A percentile compares a stretch with the other conserved stretches of the same genome.
phyloP scores from a whole-genome alignment of 2,329 filamentous ascomycete species.

The Ophiobolus disseminans region DNA sequence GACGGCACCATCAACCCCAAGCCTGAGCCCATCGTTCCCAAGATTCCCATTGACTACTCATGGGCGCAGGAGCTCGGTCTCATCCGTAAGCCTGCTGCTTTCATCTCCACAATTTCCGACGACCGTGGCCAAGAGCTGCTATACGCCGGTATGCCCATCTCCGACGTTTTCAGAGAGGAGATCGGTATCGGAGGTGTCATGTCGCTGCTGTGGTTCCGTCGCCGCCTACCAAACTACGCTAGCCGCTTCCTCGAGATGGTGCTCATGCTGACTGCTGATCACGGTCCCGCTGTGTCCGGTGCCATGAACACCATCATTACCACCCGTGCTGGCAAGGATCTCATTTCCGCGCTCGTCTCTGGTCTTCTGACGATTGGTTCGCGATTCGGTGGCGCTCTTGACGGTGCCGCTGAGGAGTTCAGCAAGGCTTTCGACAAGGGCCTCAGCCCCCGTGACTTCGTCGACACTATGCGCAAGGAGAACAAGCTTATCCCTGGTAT shows the following conservation, averaged over 20 bases:
- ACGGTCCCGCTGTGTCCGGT: conserved; percentile 98
- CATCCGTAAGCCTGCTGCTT: conserved; percentile 98
- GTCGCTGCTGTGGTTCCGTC: conserved; percentile 99
- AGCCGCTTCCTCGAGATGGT: conserved; percentile 99
- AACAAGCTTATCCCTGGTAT: conserved; percentile 99
- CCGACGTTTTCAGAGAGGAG: conserved; percentile 98
- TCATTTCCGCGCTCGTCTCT: conserved; percentile 92
- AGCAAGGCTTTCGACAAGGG: conserved; percentile 98
- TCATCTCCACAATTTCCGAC: conserved; percentile 99
- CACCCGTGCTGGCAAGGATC: conserved; percentile 97
- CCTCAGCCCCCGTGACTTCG: conserved; percentile 96
- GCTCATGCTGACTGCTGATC: conserved; percentile 98
- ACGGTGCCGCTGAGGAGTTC: conserved; percentile 98
- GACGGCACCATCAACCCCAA: conserved; percentile 84
- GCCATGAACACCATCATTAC: conserved; percentile 99
- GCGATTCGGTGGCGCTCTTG: conserved; percentile 96
- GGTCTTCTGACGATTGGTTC: conserved; percentile 98
- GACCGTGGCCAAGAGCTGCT: conserved; percentile 99
- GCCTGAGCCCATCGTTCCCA: conserved; percentile 89
- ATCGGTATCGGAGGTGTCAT: conserved; percentile 99
- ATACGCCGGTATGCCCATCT: conserved; percentile 99
- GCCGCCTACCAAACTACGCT: conserved; percentile 92
- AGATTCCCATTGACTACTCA: conserved; percentile 99
- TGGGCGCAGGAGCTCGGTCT: conserved; percentile 99
- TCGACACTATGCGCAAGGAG: conserved; percentile 98